Evolutionary conservation across 441 rosid species (phyloP).

Genomic region (Erodium trifolium): DNA sequence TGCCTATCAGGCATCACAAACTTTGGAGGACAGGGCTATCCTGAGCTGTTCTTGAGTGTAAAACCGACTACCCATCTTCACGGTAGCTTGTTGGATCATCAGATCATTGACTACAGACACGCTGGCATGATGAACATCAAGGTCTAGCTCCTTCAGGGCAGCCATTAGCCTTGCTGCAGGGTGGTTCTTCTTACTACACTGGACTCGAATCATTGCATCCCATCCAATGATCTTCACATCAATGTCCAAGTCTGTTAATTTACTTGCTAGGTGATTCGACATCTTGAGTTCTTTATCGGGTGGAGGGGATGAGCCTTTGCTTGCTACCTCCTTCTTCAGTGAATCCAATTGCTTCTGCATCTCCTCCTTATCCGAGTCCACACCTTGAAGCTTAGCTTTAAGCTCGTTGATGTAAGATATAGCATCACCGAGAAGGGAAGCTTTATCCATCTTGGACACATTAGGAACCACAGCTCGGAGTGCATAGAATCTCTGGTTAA

Average conservation of each 20-base stretch:
- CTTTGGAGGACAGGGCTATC: constrained; percentile 54
- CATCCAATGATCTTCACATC: constrained; percentile 87
- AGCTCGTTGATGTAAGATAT: no score
- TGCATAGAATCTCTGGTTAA: constrained; percentile 65
- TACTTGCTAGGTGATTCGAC: constrained; percentile 28
- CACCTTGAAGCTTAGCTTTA: constrained; percentile 29
- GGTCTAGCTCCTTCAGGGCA: constrained; percentile 75
- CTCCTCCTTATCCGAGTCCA: not conserved
- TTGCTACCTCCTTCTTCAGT: constrained; percentile 37
- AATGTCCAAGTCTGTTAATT: constrained; percentile 58
- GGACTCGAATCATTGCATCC: constrained; percentile 89
- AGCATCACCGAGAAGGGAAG: no score
- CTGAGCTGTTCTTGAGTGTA: constrained; percentile 86
- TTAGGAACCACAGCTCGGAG: constrained; percentile 62
- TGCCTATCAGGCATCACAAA: constrained; percentile 35
- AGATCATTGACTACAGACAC: constrained; percentile 85
- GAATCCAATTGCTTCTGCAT: constrained; percentile 48
- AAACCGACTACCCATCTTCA: constrained; percentile 77
- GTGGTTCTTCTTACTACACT: constrained; percentile 75
- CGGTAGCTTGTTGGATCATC: constrained; percentile 98
- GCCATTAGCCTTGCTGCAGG: constrained; percentile 90
- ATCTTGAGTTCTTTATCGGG: constrained; percentile 36
- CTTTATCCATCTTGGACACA: constrained; percentile 24
- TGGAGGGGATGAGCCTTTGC: constrained; percentile 31
- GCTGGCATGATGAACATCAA: constrained; percentile 88